Evolutionary conservation across 352 stramenopile species (phyloP).

Genomic region (Pelagophyceae sp.): DNA sequence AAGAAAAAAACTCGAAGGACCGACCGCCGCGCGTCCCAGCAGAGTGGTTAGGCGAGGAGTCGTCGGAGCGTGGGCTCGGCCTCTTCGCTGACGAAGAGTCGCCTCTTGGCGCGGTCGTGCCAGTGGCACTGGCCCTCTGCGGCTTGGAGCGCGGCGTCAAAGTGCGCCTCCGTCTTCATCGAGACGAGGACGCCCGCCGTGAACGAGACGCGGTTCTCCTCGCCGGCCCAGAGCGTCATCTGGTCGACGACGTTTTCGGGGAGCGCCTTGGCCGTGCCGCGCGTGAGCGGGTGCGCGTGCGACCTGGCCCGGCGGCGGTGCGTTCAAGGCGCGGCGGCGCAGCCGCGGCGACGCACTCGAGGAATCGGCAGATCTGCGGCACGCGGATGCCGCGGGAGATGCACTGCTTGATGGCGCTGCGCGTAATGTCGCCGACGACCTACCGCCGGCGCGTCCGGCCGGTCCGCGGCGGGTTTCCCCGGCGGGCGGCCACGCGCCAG

Average conservation of each 20-base stretch:
- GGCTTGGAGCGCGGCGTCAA: not conserved
- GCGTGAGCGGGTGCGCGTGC: slow-evolving; percentile 7
- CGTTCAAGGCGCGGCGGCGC: too few species aligned
- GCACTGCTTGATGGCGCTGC: not conserved
- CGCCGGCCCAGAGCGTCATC: slow-evolving; percentile 13
- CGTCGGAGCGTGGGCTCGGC: not conserved
- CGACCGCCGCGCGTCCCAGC: not conserved
- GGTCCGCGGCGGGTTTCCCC: too few species aligned
- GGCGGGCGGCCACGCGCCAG: too few species aligned
- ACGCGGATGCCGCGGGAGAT: not conserved
- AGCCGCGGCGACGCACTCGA: not conserved
- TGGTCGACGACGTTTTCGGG: slow-evolving; percentile 12
- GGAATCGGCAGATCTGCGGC: not conserved
- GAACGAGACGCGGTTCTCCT: slow-evolving; percentile 8
- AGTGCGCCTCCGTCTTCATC: not conserved
- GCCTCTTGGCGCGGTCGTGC: not conserved
- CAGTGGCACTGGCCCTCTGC: not conserved
- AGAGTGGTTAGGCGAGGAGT: not conserved
- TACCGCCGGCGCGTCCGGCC: too few species aligned
- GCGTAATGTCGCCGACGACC: slow-evolving; percentile 6
- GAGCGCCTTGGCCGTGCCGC: not conserved
- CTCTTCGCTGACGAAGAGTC: slow-evolving; percentile 9
- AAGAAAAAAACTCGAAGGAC: not conserved
- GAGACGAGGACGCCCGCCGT: not conserved
- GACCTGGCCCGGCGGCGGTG: too few species aligned